Evolutionary conservation across 805 yeast species (phyloP).

Genomic region (Candida vartiovaarae): DNA sequence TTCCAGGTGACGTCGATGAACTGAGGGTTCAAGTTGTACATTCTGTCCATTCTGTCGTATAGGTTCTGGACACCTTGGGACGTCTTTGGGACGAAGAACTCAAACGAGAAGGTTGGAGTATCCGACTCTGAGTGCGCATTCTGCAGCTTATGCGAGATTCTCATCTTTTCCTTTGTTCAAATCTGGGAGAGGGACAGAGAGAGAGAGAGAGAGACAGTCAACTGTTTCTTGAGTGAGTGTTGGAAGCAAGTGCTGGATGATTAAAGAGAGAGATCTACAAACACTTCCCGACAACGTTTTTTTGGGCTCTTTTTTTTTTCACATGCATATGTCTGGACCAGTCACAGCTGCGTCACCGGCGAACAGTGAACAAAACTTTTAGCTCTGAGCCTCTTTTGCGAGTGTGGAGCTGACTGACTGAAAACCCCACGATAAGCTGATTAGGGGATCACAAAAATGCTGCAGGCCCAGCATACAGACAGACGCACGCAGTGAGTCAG

Average conservation of each 20-base stretch:
- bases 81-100: constrained; percentile 96
- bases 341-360: not conserved
- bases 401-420: too few species aligned
- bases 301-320: not conserved
- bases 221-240: too few species aligned
- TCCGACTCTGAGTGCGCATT: constrained; percentile 24
- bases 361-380: too few species aligned
- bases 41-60: constrained; percentile 95
- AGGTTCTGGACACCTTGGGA: constrained; percentile 94
- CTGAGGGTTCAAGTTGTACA: constrained; percentile 86
- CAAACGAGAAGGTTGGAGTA: constrained; percentile 82
- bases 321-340: not conserved
- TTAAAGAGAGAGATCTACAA: too few species aligned
- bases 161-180: constrained; percentile 23
- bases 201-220: not conserved
- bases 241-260: too few species aligned
- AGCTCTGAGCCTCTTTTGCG: too few species aligned
- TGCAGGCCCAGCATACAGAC: too few species aligned
- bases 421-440: too few species aligned
- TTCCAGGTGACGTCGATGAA: constrained; percentile 98
- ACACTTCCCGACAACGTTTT: not conserved
- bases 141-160: constrained; percentile 33
- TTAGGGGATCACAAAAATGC: too few species aligned
- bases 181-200: not conserved
- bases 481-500: too few species aligned